These are phyloP conservation scores for Hordeum marinum DNA, from an alignment of 176 grass and related monocot genomes.

Conservation along the genomic window DNA sequence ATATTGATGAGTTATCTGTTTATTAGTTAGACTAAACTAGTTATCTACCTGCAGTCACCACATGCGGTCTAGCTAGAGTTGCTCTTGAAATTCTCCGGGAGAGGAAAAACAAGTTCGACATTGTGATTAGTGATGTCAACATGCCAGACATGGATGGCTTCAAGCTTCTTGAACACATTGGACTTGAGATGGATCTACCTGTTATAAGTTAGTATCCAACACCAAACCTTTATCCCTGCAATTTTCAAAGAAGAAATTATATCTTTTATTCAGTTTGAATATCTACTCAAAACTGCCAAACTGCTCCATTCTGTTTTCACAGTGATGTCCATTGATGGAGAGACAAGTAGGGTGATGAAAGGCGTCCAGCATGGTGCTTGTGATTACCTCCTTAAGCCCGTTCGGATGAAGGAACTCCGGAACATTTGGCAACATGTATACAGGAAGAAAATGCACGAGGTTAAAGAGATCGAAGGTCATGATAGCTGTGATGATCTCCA, in stretches of 20 bases:
- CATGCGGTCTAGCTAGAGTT: conserved; percentile 71
- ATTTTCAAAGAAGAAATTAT: conserved; percentile 20
- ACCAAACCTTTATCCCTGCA: conserved; percentile 19
- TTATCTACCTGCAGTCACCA: conserved; percentile 61
- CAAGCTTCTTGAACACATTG: conserved; percentile 97
- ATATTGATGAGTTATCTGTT: background rate
- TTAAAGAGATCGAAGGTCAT: conserved; percentile 86
- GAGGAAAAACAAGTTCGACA: conserved; percentile 87
- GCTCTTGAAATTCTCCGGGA: conserved; percentile 87
- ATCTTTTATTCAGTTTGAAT: conserved; percentile 13
- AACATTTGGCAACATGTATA: conserved; percentile 99
- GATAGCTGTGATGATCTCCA: conserved; percentile 66
- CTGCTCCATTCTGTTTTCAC: conserved; percentile 41
- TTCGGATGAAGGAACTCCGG: conserved; percentile 95
- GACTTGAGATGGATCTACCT: conserved; percentile 95
- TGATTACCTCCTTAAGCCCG: conserved; percentile 96
- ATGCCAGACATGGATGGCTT: conserved; percentile 99
- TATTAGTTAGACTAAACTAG: conserved; percentile 22
- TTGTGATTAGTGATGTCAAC: conserved; percentile 98
- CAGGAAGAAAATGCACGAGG: conserved; percentile 93
- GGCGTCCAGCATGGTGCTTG: conserved; percentile 98
- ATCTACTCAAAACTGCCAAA: conserved; percentile 34
- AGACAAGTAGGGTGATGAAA: conserved; percentile 99
- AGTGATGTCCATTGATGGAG: conserved; percentile 99
- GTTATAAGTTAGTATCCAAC: conserved; percentile 85